A percentile compares a stretch with the other conserved stretches of the same genome.
phyloP scores from a whole-genome alignment of 2,329 filamentous ascomycete species.

The Paecilomyces fulvus region DNA sequence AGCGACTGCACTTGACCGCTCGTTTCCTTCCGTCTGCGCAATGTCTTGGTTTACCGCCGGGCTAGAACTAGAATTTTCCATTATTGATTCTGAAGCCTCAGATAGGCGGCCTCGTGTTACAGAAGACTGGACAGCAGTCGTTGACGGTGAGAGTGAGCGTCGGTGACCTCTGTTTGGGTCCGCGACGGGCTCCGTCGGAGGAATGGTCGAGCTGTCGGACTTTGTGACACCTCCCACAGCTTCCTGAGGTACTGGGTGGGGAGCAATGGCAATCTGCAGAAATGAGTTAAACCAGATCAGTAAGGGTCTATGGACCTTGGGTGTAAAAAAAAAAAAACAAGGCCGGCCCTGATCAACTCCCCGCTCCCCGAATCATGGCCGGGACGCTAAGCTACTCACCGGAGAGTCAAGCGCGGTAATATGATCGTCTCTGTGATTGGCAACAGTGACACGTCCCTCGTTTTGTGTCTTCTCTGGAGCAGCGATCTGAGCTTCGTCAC shows the following conservation, averaged over 20 bases:
- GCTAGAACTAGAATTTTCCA: background rate
- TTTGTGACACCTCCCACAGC: slow-evolving; percentile 1
- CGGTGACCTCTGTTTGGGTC: background rate
- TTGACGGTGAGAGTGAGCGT: background rate
- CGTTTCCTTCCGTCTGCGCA: background rate
- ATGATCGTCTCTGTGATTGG: background rate
- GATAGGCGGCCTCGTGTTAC: background rate
- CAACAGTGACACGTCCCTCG: background rate
- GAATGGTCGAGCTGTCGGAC: background rate
- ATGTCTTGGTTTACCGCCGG: background rate
- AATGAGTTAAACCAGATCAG: slow-evolving; percentile 5
- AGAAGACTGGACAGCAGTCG: background rate
- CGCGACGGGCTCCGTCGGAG: background rate
- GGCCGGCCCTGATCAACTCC: slow-evolving; percentile 2
- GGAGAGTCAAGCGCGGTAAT: slow-evolving; percentile 1
- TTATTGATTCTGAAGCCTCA: background rate
- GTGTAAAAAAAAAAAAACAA: background rate
- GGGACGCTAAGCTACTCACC: background rate
- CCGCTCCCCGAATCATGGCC: background rate
- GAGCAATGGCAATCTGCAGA: slow-evolving; percentile 6
- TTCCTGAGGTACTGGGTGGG: slow-evolving; percentile 4
- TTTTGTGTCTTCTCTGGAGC: slow-evolving; percentile 5
- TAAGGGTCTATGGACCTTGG: background rate
- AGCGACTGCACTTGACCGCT: background rate
- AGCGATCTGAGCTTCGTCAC: slow-evolving; percentile 4